Conservation (phyloP, 2,329 filamentous ascomycete species). For the Waltergamsia citrina region DNA sequence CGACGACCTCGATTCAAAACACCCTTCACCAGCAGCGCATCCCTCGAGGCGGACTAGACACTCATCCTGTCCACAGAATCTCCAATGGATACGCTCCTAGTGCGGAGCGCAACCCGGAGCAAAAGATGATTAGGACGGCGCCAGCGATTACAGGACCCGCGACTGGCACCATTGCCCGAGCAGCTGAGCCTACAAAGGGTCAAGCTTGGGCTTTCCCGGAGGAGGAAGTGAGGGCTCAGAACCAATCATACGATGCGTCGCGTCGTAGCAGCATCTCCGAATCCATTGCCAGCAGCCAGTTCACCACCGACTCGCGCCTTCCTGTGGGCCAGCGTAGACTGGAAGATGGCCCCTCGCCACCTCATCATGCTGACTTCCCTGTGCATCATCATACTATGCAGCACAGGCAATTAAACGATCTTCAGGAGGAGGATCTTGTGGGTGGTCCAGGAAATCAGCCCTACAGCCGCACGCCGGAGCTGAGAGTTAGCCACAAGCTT, state of each 20-base stretch:
- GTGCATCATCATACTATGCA: constrained; percentile 70
- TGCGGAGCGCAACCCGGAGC: constrained; percentile 46
- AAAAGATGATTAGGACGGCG: constrained; percentile 52
- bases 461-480: constrained; percentile 73
- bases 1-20: constrained; percentile 64
- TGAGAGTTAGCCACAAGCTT: constrained; percentile 76
- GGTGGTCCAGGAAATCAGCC: constrained; percentile 65
- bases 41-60: constrained; percentile 41
- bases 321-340: constrained; percentile 64
- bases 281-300: constrained; percentile 71
- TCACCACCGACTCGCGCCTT: constrained; percentile 63
- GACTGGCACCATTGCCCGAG: constrained; percentile 55
- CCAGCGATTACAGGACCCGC: constrained; percentile 68
- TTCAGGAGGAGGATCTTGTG: constrained; percentile 48
- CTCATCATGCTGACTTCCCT: constrained; percentile 49
- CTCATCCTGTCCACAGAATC: constrained; percentile 46
- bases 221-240: constrained; percentile 46
- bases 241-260: constrained; percentile 46
- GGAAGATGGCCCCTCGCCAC: constrained; percentile 49
- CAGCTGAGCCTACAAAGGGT: constrained; percentile 71
- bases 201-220: constrained; percentile 80
- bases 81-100: constrained; percentile 57
- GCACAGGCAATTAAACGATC: constrained; percentile 59
- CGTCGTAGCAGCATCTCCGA: constrained; percentile 69
- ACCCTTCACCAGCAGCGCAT: constrained; percentile 59